Evolutionary conservation across 306 rosid species (phyloP), one percentile per base, ranked within the genome.

Genomic region (Medicago lupulina): DNA sequence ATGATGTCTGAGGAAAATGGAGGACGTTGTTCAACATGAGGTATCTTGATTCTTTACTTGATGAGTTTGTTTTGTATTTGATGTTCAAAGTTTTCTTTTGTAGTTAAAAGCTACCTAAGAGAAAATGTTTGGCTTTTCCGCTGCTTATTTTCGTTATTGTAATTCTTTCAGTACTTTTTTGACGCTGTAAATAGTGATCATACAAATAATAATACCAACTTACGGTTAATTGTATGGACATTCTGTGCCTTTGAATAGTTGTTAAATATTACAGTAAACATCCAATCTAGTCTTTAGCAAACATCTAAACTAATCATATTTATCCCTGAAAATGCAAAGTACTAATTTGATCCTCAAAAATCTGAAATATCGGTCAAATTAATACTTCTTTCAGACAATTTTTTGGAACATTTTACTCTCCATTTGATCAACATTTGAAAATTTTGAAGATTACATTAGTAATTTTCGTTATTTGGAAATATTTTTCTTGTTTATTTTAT

Each of bases 151-250:
- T 77, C 60, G 59, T 61, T 79, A 44, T 49, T 85, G 92, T 83
- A 82, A 87, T 88, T 91, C 90, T 88, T 93, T 88, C 77, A 58
- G 77, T 85, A 88, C 86, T 79, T 88, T 28, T 83, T 66, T 78
- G 84, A 81, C 78, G 87, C 79, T 93, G 98, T 93, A 93, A 88
- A 93, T 89, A 93, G 86, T 76, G 91, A 89, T 83, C 79, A 78
- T 85, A 86, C 86, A 70, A 69, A 82, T 72, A 87, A 80, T 81
- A 83, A 80, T 87, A 85, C 70, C 68, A 62, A 47, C 58, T 60
- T 38, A 66, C 38, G 5, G 14, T 66, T 49, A 81, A 74, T 74
- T 74, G 85, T 78, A 81, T 78, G 78, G 83, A 70, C 62, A 78
- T 70, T 50, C 16, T 53, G 54, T 57, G 51, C 59, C 69, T 53